Conservation (phyloP, 2,329 filamentous ascomycete genomes). For the Orbilia javanica region DNA sequence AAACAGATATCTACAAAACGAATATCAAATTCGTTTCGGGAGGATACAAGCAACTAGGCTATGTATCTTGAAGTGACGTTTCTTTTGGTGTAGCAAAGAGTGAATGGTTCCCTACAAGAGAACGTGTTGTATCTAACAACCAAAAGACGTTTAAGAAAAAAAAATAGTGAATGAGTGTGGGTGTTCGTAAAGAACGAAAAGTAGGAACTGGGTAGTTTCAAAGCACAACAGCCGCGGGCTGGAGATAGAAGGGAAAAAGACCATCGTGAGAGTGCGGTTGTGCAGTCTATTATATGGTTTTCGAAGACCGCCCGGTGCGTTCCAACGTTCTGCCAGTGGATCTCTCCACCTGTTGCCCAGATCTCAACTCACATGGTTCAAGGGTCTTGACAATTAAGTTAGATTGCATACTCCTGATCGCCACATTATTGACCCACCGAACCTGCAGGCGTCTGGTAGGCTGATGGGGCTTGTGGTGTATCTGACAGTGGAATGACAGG, state of each 20-base stretch:
- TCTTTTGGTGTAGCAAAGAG: conserved; percentile 41
- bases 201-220: conserved; percentile 41
- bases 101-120: conserved; percentile 55
- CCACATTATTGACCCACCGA: conserved; percentile 43
- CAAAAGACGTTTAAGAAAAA: conserved; percentile 35
- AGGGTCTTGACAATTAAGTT: conserved; percentile 43
- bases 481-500: conserved; percentile 38
- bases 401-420: conserved; percentile 57
- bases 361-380: conserved; percentile 40
- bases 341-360: conserved; percentile 35
- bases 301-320: not conserved
- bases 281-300: conserved; percentile 35
- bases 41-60: conserved; percentile 55
- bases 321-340: not conserved
- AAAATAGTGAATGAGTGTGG: conserved; percentile 42
- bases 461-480: conserved; percentile 28
- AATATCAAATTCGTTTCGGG: conserved; percentile 58
- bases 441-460: conserved; percentile 27
- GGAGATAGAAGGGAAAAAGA: conserved; percentile 33
- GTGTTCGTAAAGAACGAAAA: conserved; percentile 52
- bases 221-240: conserved; percentile 58
- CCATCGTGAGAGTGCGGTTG: conserved; percentile 11
- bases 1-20: conserved; percentile 54
- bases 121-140: conserved; percentile 59
- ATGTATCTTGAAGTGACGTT: conserved; percentile 34